Base-by-base conservation (phyloP, 176 grass and related monocot species). In the Oryza longistaminata region DNA sequence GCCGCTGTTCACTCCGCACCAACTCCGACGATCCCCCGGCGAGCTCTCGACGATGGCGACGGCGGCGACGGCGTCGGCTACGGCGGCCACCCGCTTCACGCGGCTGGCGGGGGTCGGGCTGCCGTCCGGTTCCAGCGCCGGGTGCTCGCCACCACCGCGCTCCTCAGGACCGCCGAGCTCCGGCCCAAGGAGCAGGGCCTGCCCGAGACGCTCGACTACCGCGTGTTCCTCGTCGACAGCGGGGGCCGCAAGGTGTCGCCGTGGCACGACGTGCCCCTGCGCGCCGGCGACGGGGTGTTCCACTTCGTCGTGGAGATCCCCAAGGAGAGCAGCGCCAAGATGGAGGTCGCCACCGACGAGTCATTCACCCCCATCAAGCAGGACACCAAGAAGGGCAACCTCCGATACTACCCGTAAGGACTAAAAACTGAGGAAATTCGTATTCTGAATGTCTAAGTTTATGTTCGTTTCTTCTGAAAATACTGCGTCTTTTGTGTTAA, bases 341-440 rank as follows among this genome's bases (percentile, higher is more conserved):
- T 99, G 97, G 97, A 99, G 88, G 88, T 99, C 43, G 93, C 96
- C n/a, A 99, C 96, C 19, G 93, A 96, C 80, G 93, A 98, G 90
- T 37, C 96, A 2, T 96, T 78, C 77, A 98, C 96, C 9, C 96
- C 96, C 29, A 96, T 99, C 77, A 99, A 96, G 81, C 96, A 99
- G 93, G 96, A 99, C 65, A 99, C 90, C 45, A 99, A 99, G 88
- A 99, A 99, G 82, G 96, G 96, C 29, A 92, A 99, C 78, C 96
- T 99, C 58, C 88, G 93, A 94, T 99, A 92, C 86, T 99, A 99
- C 71, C 93, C 96, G 96, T 99, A 87, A 98, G 96, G 53, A 75
- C 44, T 58, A 7, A 2, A 15, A 34, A 61, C 53, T 8, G 1
- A 26, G 2, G 19, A 60, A 66, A 86, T 37, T 73, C 71, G 13